Base-by-base conservation (phyloP, 2,329 filamentous ascomycete genomes). In the Diaporthe vaccinii region DNA sequence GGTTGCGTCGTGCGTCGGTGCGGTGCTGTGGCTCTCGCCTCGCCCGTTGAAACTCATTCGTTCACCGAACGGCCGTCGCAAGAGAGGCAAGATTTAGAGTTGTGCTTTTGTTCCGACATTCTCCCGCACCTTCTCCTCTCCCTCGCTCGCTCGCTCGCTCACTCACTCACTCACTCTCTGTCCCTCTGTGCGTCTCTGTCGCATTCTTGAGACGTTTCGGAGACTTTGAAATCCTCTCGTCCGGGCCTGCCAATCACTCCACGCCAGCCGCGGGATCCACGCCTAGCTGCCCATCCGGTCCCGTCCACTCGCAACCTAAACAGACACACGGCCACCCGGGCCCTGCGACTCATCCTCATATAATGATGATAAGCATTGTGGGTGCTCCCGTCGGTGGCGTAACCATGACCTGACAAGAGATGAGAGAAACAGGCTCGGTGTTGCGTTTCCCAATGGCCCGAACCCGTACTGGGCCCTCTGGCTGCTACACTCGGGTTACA, bases 181-280 rank as follows among this genome's bases (percentile, higher is more conserved):
- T 57, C 53, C 22, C 25, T 44, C 25, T 34, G 46, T 55, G 49
- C 49, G 36, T 36, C 49, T 31, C 65, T 69, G 65, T 69, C 65
- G 65, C 65, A 57, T 74, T 34, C 72, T 57, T 73, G 72, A 73
- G 72, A 73, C 72, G 72, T 74, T 74, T 74, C 61, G 72, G 65
- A 58, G 65, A 55, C 65, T 69, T 69, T 55, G 49, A 41, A 69
- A 69, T 41, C 65, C 46, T 69, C 65, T 69, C 65, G 49, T 69
- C 65, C 65, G 46, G 65, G 65, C 49, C 65, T 55, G 65, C 41
- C 49, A 69, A 69, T 41, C 65, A 69, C 46, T 69, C 65, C 65
- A 69, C 49, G 65, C 65, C 65, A 53, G 46, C 49, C 46, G 22
- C 65, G 34, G 49, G 46, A 69, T 69, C 65, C 65, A 69, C 65